Base-by-base conservation (phyloP, 768 basidiomycete species). In the Pleurotus djamor region DNA sequence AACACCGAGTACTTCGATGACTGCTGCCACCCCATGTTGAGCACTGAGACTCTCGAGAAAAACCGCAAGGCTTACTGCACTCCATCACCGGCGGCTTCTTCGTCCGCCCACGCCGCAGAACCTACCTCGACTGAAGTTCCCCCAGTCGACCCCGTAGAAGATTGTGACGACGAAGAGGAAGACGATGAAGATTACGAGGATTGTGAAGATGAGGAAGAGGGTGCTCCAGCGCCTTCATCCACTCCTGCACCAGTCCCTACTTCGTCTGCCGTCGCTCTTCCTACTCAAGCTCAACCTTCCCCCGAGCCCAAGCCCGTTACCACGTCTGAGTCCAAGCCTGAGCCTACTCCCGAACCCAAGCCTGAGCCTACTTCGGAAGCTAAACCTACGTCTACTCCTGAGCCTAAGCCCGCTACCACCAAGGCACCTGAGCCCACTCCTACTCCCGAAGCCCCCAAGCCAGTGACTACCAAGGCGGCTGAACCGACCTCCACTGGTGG, bases 11-110 rank as follows among this genome's bases (percentile, higher is more conserved):
- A 87, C 76, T 92, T 90, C 70, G 76, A 84, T 57, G 65, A 74
- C 33, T 93, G 92, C 68, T 90, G 91, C 78, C 85, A 85, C 69
- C 86, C 90, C 60, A 74, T 90, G 60, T 75, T 86, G 67, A 77
- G 77, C 9, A 80, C 66, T 51, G 77, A 88, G 74, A 81, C 72
- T 55, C 78, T 86, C 44, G 67, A 65, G 38, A 69, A 67, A 3
- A 69, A 71, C 61, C 83, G 82, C 60, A 79, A 81, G 33, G 62
- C 82, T 14, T 71, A 83, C 66, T 91, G 89, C 69, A 76, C 68
- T 64, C 82, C 83, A 13, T 68, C 75, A 9, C 57, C 68, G 16
- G 61, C 71, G 21, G 66, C 72, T 33, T 69, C 71, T 41, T 56
- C 67, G 4, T 65, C 68, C 28, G 64, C 71, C 9, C 35, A 67